Evolutionary conservation across 768 basidiomycete genomes (phyloP).

Genomic region (Suillus subalutaceus): DNA sequence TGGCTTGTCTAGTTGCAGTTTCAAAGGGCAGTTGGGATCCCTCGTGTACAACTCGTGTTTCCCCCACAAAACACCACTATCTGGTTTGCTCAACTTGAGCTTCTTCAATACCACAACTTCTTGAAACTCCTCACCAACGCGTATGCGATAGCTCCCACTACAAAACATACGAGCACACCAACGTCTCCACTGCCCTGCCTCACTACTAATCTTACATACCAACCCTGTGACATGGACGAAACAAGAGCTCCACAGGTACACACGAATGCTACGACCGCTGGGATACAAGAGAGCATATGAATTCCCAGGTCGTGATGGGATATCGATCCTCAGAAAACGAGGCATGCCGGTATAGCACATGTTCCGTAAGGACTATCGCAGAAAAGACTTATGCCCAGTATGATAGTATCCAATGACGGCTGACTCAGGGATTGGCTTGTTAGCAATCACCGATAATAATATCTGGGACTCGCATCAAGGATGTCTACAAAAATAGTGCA

Average conservation of each 20-base stretch:
- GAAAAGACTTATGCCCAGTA: too few species aligned
- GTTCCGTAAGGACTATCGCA: slow-evolving; percentile 35
- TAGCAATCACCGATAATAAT: too few species aligned
- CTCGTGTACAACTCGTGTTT: too few species aligned
- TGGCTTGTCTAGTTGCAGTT: too few species aligned
- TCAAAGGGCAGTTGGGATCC: too few species aligned
- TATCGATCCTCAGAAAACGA: slow-evolving; percentile 26
- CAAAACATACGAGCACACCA: slow-evolving; percentile 45
- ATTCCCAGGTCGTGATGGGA: slow-evolving; percentile 42
- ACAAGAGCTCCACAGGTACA: slow-evolving; percentile 43
- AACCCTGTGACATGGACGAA: slow-evolving; percentile 51
- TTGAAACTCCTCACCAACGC: slow-evolving; percentile 25
- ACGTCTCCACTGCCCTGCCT: slow-evolving; percentile 47
- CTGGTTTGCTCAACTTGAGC: too few species aligned
- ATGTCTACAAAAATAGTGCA: too few species aligned
- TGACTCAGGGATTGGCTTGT: too few species aligned
- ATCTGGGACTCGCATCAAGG: too few species aligned
- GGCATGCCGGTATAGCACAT: slow-evolving; percentile 40
- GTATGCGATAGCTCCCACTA: slow-evolving; percentile 9
- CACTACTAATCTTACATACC: slow-evolving; percentile 53
- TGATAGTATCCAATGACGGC: too few species aligned
- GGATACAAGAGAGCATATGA: slow-evolving; percentile 37
- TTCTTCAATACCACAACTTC: slow-evolving; percentile 17
- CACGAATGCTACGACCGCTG: slow-evolving; percentile 40
- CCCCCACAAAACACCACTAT: too few species aligned